Evolutionary conservation across 208 protist genomes (phyloP).

Genomic region (Leishmania arabica): DNA sequence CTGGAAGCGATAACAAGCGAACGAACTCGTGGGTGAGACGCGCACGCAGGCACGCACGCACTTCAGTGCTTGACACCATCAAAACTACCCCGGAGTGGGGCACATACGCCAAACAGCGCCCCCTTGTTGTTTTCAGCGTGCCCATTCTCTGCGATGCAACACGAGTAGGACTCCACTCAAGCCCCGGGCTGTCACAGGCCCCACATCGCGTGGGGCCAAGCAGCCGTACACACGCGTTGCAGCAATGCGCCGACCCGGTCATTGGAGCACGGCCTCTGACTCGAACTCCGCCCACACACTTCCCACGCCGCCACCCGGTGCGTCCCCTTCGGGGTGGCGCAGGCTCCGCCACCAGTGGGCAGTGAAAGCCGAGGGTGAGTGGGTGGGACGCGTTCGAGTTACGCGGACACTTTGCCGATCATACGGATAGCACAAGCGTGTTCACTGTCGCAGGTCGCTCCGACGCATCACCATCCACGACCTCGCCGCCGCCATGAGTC

Average conservation of each 20-base stretch:
- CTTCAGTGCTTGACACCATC: neutral
- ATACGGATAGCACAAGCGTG: neutral
- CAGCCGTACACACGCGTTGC: neutral
- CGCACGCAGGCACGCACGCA: neutral
- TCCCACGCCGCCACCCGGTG: neutral
- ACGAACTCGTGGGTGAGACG: neutral
- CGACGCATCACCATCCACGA: neutral
- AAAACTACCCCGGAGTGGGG: neutral
- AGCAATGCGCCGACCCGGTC: neutral
- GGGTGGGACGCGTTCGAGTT: neutral
- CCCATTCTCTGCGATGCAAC: neutral
- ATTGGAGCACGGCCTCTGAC: neutral
- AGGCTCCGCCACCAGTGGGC: neutral
- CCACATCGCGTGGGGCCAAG: neutral
- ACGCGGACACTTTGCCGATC: neutral
- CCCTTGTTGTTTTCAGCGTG: neutral
- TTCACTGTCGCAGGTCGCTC: neutral
- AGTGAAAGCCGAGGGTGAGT: neutral
- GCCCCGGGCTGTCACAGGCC: neutral
- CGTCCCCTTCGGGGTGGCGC: no score
- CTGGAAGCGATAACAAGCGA: neutral
- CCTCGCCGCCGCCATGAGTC: neutral
- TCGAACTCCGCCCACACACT: neutral
- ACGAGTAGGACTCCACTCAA: neutral
- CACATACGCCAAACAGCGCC: neutral